These are phyloP conservation scores for Candida xyloterini DNA, from an alignment of 805 yeast species.

Conservation along the genomic window DNA sequence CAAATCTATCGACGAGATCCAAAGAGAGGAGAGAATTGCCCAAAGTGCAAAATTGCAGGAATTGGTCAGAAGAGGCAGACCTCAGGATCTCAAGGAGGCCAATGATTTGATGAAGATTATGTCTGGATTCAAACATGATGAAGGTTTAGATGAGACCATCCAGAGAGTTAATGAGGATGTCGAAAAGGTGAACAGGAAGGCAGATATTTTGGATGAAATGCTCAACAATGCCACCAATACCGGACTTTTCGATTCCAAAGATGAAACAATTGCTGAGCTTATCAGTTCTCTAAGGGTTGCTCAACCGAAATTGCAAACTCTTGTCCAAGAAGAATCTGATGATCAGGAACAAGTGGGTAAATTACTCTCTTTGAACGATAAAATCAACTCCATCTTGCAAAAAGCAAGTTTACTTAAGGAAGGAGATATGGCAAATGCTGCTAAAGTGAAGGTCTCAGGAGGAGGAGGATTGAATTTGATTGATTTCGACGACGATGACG, in stretches of 20 bases:
- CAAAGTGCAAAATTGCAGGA: slow-evolving; percentile 96
- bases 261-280: slow-evolving; percentile 78
- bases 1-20: slow-evolving; percentile 85
- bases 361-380: slow-evolving; percentile 69
- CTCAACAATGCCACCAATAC: slow-evolving; percentile 47
- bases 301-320: slow-evolving; percentile 81
- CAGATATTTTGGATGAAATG: slow-evolving; percentile 87
- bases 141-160: slow-evolving; percentile 62
- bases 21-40: slow-evolving; percentile 87
- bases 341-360: slow-evolving; percentile 63
- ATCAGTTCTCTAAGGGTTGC: slow-evolving; percentile 76
- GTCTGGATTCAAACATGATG: slow-evolving; percentile 95
- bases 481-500: slow-evolving; percentile 71
- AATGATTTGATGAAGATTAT: slow-evolving; percentile 94
- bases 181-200: slow-evolving; percentile 78
- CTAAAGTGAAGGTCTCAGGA: slow-evolving; percentile 35
- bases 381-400: slow-evolving; percentile 62
- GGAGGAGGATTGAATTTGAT: slow-evolving; percentile 44
- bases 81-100: slow-evolving; percentile 93
- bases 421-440: slow-evolving; percentile 58
- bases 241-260: slow-evolving; percentile 39
- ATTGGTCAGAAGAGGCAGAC: slow-evolving; percentile 90
- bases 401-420: slow-evolving; percentile 64
- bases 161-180: slow-evolving; percentile 81
- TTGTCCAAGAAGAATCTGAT: slow-evolving; percentile 75